Percentiles rank a stretch among this genome's conserved stretches.
Conservation (phyloP, 1,284 basidiomycete species). For the Flammula alnicola region DNA sequence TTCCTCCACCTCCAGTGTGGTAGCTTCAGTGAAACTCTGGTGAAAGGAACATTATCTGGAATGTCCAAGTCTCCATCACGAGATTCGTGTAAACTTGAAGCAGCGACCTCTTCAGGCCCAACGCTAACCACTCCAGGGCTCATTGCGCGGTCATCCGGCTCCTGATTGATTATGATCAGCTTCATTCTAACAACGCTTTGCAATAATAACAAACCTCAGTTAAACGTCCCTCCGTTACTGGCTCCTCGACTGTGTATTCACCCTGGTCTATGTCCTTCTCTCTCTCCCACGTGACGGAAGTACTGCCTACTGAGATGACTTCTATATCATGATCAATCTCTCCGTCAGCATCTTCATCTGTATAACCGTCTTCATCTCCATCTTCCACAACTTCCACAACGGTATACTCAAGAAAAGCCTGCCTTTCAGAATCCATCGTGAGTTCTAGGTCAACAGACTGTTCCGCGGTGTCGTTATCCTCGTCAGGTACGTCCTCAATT, state of each 20-base stretch:
- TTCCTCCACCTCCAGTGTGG: constrained; percentile 36
- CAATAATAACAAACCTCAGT: constrained; percentile 20
- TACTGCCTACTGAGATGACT: constrained; percentile 17
- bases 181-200: neutral
- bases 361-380: constrained; percentile 3
- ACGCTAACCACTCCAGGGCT: constrained; percentile 19
- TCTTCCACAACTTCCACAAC: constrained; percentile 9
- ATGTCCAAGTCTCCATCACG: neutral
- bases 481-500: too few relatives aligned
- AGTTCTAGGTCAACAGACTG: too few relatives aligned
- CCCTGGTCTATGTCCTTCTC: constrained; percentile 1
- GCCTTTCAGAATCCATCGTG: neutral
- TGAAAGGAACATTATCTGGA: neutral
- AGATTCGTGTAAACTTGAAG: neutral
- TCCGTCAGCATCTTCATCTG: constrained; percentile 21
- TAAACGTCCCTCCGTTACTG: constrained; percentile 20
- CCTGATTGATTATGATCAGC: constrained; percentile 10
- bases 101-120: constrained; percentile 11
- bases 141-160: constrained; percentile 18
- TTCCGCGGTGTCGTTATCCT: too few relatives aligned
- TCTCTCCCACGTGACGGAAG: neutral
- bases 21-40: neutral
- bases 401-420: constrained; percentile 5
- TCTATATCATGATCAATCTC: constrained; percentile 27
- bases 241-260: constrained; percentile 22